Percentiles rank a stretch among this genome's conserved stretches.
Evolutionary conservation across 345 rosid genomes (phyloP).

Genomic region (Leavenworthia alabamica): DNA sequence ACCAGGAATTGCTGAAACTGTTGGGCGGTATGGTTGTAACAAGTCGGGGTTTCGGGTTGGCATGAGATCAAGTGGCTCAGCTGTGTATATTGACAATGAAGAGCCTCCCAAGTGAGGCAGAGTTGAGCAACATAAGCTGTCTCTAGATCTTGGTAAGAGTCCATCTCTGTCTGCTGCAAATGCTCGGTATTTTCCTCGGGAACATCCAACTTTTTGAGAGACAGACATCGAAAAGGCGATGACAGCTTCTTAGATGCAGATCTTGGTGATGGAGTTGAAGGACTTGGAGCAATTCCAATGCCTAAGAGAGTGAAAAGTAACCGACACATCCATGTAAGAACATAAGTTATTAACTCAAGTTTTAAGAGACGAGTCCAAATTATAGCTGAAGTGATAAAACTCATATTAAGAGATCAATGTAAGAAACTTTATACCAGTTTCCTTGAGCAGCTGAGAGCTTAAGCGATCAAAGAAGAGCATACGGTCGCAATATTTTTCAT

Average conservation of each 20-base stretch:
- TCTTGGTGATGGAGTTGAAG: constrained; percentile 71
- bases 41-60: constrained; percentile 53
- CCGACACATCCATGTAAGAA: neutral
- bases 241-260: constrained; percentile 71
- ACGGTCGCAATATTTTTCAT: constrained; percentile 77
- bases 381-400: neutral
- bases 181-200: constrained; percentile 65
- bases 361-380: neutral
- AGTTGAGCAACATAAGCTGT: constrained; percentile 85
- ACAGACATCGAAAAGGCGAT: constrained; percentile 87
- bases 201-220: constrained; percentile 56
- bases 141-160: constrained; percentile 70
- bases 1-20: constrained; percentile 88
- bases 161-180: constrained; percentile 39
- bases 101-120: constrained; percentile 96
- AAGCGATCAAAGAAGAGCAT: constrained; percentile 82
- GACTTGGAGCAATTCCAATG: constrained; percentile 41
- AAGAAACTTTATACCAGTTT: constrained; percentile 45
- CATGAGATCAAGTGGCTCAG: constrained; percentile 59
- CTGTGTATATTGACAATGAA: constrained; percentile 88
- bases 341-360: neutral
- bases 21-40: constrained; percentile 76
- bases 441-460: constrained; percentile 57
- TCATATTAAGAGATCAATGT: neutral
- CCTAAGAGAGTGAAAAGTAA: constrained; percentile 8